Evolutionary conservation across 768 basidiomycete genomes (phyloP).

Genomic region (Trametes elegans): DNA sequence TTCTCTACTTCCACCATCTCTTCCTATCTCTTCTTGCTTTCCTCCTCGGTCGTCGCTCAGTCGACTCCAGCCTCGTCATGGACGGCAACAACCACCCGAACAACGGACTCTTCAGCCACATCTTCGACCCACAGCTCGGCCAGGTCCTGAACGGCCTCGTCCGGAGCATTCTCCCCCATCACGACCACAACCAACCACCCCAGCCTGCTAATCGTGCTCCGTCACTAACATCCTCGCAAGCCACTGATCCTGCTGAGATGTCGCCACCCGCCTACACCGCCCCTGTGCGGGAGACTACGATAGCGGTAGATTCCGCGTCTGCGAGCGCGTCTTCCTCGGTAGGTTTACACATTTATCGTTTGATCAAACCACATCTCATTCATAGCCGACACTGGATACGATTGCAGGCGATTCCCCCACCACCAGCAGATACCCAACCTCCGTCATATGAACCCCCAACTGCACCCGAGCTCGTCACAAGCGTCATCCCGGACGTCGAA

Average conservation of each 20-base stretch:
- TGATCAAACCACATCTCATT: background rate
- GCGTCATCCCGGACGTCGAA: constrained; percentile 19
- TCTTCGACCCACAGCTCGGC: constrained; percentile 14
- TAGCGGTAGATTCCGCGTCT: background rate
- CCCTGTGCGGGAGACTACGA: background rate
- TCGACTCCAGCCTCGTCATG: constrained; percentile 15
- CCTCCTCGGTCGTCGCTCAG: background rate
- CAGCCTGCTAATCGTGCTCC: no score
- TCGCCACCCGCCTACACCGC: background rate
- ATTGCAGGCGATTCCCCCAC: no score
- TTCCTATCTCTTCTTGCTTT: background rate
- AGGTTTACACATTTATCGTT: background rate
- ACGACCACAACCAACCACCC: background rate
- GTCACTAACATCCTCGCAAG: background rate
- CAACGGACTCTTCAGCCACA: constrained; percentile 13
- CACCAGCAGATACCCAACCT: no score
- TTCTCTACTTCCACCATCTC: constrained; percentile 14
- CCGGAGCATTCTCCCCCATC: constrained; percentile 3
- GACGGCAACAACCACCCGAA: constrained; percentile 17
- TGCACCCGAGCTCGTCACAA: no score
- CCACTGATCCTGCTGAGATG: background rate
- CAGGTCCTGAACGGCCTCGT: constrained; percentile 10
- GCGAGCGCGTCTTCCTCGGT: background rate
- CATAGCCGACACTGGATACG: no score
- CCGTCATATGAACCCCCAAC: background rate